These are phyloP conservation scores for Leccinellum albellum DNA, from an alignment of 768 basidiomycete species.

Conservation along the genomic window DNA sequence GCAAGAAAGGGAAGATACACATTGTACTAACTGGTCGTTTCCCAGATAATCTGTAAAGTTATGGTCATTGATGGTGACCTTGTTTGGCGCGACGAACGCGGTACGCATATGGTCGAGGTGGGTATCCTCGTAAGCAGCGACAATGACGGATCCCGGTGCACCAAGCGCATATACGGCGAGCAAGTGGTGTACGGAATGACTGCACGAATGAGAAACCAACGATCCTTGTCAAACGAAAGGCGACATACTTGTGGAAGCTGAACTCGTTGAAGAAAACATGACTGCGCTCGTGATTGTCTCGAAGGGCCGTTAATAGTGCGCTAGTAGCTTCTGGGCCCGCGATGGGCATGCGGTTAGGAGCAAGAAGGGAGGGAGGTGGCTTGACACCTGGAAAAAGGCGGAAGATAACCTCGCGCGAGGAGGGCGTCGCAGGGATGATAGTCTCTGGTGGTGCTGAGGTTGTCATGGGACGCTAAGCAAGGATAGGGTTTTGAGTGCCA, in stretches of 20 bases:
- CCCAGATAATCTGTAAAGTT: slow-evolving; percentile 26
- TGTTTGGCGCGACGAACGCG: slow-evolving; percentile 28
- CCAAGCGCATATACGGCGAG: slow-evolving; percentile 62
- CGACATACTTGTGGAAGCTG: slow-evolving; percentile 31
- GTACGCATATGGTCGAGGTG: slow-evolving; percentile 38
- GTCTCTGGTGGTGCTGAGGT: slow-evolving; percentile 27
- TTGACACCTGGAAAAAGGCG: slow-evolving; percentile 32
- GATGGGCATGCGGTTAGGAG: slow-evolving; percentile 37
- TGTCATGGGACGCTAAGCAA: slow-evolving; percentile 9
- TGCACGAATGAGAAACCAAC: slow-evolving; percentile 15
- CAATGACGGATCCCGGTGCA: slow-evolving; percentile 39
- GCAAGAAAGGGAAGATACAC: not conserved
- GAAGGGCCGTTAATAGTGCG: slow-evolving; percentile 39
- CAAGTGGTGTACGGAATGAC: slow-evolving; percentile 56
- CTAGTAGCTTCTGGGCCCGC: slow-evolving; percentile 37
- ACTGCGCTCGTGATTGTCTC: slow-evolving; percentile 49
- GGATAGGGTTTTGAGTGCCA: not conserved
- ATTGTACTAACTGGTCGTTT: slow-evolving; percentile 27
- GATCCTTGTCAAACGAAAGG: not conserved
- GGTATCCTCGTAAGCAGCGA: slow-evolving; percentile 38
- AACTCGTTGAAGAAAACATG: slow-evolving; percentile 52
- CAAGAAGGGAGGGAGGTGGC: slow-evolving; percentile 32
- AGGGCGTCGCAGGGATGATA: slow-evolving; percentile 18
- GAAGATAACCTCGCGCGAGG: slow-evolving; percentile 20
- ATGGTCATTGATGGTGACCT: slow-evolving; percentile 24